phyloP scores from a whole-genome alignment of 2,329 filamentous ascomycete species.

The Neonectria faginata region DNA sequence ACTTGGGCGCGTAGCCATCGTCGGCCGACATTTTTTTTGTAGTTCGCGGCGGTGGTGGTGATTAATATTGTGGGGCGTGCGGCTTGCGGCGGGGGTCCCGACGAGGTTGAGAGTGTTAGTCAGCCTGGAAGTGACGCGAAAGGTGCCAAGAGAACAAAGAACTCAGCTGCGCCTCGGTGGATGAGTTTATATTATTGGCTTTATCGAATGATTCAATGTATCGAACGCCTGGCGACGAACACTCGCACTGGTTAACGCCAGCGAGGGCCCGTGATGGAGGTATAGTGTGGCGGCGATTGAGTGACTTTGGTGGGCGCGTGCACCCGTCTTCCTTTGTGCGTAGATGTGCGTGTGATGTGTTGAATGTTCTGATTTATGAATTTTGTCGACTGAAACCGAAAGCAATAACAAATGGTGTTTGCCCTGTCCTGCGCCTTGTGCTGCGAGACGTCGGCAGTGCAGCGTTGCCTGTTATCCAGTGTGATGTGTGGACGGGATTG shows the following conservation, averaged over 20 bases:
- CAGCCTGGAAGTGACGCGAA: constrained; percentile 24
- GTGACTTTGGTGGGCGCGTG: neutral
- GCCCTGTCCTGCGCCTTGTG: neutral
- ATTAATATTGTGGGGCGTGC: constrained; percentile 40
- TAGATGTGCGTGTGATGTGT: constrained; percentile 1
- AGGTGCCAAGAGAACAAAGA: constrained; percentile 3
- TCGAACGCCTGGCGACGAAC: neutral
- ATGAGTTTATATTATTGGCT: neutral
- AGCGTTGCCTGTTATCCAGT: neutral
- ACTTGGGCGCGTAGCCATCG: constrained; percentile 68
- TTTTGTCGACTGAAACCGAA: neutral
- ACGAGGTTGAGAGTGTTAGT: constrained; percentile 22
- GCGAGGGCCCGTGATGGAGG: neutral
- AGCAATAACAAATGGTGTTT: neutral
- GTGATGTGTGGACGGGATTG: neutral
- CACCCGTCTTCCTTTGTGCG: constrained; percentile 4
- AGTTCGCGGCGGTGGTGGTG: constrained; percentile 30
- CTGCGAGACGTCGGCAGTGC: neutral
- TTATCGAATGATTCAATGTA: constrained; percentile 9
- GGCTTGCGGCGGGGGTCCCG: constrained; percentile 31
- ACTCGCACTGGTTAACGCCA: neutral
- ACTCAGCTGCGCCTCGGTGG: neutral
- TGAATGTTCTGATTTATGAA: neutral
- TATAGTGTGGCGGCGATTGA: neutral
- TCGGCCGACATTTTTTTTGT: constrained; percentile 59